Evolutionary conservation across 768 basidiomycete genomes (phyloP), one percentile per base, ranked within the genome.

Genomic region (Lactarius evosmus): DNA sequence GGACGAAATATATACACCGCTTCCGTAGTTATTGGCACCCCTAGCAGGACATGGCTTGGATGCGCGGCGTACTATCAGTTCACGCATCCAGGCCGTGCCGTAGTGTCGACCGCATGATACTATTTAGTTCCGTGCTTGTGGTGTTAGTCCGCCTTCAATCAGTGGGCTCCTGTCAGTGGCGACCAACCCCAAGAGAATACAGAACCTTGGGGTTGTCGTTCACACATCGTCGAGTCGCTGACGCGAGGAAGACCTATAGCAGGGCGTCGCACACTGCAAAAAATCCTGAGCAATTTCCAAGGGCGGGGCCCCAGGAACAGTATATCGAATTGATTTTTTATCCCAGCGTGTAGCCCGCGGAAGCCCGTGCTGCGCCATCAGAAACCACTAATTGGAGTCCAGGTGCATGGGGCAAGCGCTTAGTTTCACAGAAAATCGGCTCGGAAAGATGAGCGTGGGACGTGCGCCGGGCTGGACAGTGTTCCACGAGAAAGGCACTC

Each of bases 341-440:
- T 53, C 30, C 7, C 63, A 65, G 63, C 63, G 59, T 51, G 11
- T 7, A n/a, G 54, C 60, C 63, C 63, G 63, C 59, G 63, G 53
- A 38, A 25, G 36, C 30, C 22, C 33, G 8, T 41, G 46, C 59
- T 51, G 59, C 53, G 54, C 46, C 22, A 56, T 65, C 63, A 55
- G 54, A 65, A 61, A 44, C 12, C n/a, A 32, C 27, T n/a, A n/a
- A 33, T 29, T 29, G n/a, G 7, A 51, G 46, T 41, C 63, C 50
- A 65, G 59, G 49, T 51, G 32, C 53, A 17, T 57, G 58, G 58
- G 34, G 12, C 22, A 41, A 46, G 36, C 33, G 57, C 51, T 34
- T 29, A n/a, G 62, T 41, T 53, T 36, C 36, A 50, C 51, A 33
- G 12, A 30, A 46, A n/a, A 11, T 25, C 16, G 38, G n/a, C 58